Evolutionary conservation across 2,329 filamentous ascomycete species (phyloP).

Genomic region (Phaeomoniella chlamydospora): DNA sequence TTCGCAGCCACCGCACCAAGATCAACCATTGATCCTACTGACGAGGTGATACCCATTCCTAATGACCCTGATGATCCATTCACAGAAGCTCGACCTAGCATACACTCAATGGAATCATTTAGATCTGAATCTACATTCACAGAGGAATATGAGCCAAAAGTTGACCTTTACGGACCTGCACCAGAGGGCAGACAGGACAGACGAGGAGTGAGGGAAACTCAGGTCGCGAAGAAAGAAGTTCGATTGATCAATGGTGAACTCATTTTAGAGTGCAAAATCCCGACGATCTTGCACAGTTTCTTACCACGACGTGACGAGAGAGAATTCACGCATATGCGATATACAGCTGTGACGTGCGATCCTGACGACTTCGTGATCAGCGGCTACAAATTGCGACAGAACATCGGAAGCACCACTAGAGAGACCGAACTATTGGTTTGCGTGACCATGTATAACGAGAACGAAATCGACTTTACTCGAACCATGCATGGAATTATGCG

Average conservation of each 20-base stretch:
- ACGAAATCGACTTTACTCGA: conserved; percentile 88
- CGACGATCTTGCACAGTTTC: conserved; percentile 95
- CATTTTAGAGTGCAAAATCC: conserved; percentile 96
- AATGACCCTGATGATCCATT: conserved; percentile 57
- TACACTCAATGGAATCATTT: conserved; percentile 51
- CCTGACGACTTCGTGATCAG: conserved; percentile 81
- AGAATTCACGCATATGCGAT: conserved; percentile 98
- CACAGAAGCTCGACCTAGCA: conserved; percentile 39
- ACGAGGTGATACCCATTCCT: conserved; percentile 57
- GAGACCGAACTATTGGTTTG: conserved; percentile 96
- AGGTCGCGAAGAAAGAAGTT: conserved; percentile 88
- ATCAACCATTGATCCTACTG: conserved; percentile 44
- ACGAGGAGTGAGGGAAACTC: conserved; percentile 70
- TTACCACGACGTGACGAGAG: conserved; percentile 81
- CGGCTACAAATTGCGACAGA: conserved; percentile 86
- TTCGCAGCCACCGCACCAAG: conserved; percentile 47
- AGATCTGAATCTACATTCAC: conserved; percentile 46
- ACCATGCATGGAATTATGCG: conserved; percentile 99
- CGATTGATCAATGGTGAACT: conserved; percentile 94
- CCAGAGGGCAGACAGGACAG: conserved; percentile 77
- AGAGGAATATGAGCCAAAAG: conserved; percentile 35
- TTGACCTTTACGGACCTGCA: conserved; percentile 65
- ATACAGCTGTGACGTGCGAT: conserved; percentile 95
- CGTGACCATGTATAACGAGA: conserved; percentile 98
- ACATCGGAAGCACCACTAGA: conserved; percentile 65